Percentiles rank a stretch among this genome's conserved stretches.
Evolutionary conservation across 2,329 filamentous ascomycete species (phyloP).

Genomic region (Ceratocystis alfenasii): DNA sequence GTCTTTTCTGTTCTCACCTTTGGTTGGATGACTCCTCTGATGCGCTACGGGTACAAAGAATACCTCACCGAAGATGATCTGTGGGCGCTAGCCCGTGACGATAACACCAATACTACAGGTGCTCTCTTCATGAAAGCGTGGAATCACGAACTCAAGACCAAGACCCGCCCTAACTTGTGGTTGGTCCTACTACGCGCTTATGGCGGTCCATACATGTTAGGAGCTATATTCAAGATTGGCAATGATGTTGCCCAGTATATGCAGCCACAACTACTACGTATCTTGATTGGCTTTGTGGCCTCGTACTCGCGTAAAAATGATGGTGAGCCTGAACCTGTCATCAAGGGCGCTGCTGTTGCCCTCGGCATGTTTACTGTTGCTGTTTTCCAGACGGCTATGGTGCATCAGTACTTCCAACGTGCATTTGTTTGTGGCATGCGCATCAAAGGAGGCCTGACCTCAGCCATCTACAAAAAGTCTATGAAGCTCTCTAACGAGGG

Average conservation of each 20-base stretch:
- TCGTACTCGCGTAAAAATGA: constrained; percentile 45
- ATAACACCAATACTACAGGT: constrained; percentile 66
- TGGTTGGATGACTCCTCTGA: constrained; percentile 97
- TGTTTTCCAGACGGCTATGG: constrained; percentile 70
- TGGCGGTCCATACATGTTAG: constrained; percentile 69
- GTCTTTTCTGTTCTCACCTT: constrained; percentile 91
- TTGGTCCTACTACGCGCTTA: constrained; percentile 73
- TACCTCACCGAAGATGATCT: constrained; percentile 90
- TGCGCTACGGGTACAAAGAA: constrained; percentile 85
- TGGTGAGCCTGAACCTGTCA: constrained; percentile 57
- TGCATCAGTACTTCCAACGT: constrained; percentile 93
- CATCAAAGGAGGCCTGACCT: constrained; percentile 80
- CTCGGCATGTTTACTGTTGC: constrained; percentile 86
- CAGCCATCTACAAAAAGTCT: constrained; percentile 86
- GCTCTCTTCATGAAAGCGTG: constrained; percentile 61
- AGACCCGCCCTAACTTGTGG: constrained; percentile 64
- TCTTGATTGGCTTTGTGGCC: constrained; percentile 70
- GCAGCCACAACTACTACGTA: constrained; percentile 79
- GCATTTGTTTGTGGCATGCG: constrained; percentile 93
- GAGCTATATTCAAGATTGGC: constrained; percentile 73
- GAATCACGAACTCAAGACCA: constrained; percentile 57
- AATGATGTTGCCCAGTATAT: constrained; percentile 79
- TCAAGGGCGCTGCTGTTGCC: constrained; percentile 77
- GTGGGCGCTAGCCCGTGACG: constrained; percentile 74
- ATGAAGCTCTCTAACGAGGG: constrained; percentile 88